These are phyloP conservation scores for Thraustotheca clavata DNA, from an alignment of 352 stramenopile genomes.

Conservation along the genomic window DNA sequence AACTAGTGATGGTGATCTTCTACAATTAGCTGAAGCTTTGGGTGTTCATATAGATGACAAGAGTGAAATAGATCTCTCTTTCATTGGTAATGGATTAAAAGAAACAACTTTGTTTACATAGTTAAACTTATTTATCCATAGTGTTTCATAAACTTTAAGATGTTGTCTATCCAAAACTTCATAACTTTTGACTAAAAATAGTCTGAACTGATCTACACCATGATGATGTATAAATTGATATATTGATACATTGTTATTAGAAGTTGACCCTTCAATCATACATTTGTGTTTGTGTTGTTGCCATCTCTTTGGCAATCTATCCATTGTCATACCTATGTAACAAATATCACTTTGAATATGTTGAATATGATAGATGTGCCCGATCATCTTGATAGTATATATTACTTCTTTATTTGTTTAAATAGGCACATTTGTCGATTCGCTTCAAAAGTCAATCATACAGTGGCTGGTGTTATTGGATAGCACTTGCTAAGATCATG, in stretches of 20 bases:
- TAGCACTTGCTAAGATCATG: no score
- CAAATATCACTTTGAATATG: background rate
- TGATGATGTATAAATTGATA: background rate
- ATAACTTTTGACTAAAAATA: constrained; percentile 4
- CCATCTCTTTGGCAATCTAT: no score
- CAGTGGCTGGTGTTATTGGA: no score
- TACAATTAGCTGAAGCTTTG: constrained; percentile 1
- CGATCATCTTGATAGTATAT: background rate
- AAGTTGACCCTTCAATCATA: background rate
- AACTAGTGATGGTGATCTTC: constrained; percentile 2
- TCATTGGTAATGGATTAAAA: background rate
- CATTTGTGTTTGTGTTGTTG: no score
- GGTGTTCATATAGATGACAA: constrained; percentile 20
- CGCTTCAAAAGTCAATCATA: no score
- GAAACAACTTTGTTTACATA: constrained; percentile 4
- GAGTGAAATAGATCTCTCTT: constrained; percentile 10
- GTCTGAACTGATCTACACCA: constrained; percentile 13
- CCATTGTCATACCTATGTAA: constrained; percentile 11
- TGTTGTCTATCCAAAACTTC: constrained; percentile 9
- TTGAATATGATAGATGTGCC: background rate
- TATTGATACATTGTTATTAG: background rate
- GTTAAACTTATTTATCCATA: constrained; percentile 21
- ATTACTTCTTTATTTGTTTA: no score
- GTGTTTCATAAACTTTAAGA: constrained; percentile 16
- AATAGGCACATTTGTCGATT: no score